Percentiles rank a stretch among this genome's conserved stretches.
Evolutionary conservation across 1,284 basidiomycete species (phyloP).

Genomic region (Porphyrellus sp.): DNA sequence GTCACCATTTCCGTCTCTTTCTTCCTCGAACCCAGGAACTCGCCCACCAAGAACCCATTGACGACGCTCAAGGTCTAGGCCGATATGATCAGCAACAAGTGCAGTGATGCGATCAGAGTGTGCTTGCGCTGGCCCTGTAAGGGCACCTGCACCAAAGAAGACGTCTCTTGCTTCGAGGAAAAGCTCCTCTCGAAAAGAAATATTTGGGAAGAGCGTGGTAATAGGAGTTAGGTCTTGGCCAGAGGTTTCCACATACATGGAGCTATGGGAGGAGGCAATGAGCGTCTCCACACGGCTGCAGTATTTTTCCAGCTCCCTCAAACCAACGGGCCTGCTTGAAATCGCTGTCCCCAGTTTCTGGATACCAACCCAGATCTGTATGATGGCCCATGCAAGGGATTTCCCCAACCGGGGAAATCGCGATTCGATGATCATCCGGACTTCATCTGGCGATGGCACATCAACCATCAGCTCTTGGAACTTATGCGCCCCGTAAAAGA

Average conservation of each 20-base stretch:
- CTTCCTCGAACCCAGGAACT: slow-evolving; percentile 64
- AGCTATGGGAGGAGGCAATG: slow-evolving; percentile 47
- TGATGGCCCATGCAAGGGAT: slow-evolving; percentile 46
- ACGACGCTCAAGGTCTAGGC: slow-evolving; percentile 59
- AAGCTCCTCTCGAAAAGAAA: slow-evolving; percentile 82
- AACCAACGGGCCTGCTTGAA: slow-evolving; percentile 62
- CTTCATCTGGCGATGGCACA: slow-evolving; percentile 62
- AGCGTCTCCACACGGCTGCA: slow-evolving; percentile 71
- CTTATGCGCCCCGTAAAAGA: slow-evolving; percentile 82
- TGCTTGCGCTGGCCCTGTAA: slow-evolving; percentile 51
- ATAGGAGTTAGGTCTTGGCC: slow-evolving; percentile 25
- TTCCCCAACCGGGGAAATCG: slow-evolving; percentile 64
- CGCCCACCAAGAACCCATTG: slow-evolving; percentile 57
- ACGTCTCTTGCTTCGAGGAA: slow-evolving; percentile 90
- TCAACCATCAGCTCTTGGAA: slow-evolving; percentile 70
- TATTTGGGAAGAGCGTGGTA: slow-evolving; percentile 60
- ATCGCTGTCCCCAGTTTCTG: slow-evolving; percentile 47
- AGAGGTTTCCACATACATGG: slow-evolving; percentile 43
- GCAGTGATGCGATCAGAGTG: slow-evolving; percentile 50
- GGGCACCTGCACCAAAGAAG: slow-evolving; percentile 77
- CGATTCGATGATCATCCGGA: slow-evolving; percentile 63
- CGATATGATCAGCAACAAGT: slow-evolving; percentile 62
- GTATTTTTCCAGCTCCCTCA: slow-evolving; percentile 89
- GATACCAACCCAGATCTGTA: slow-evolving; percentile 62
- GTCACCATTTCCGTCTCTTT: slow-evolving; percentile 63